Evolutionary conservation across 805 yeast genomes (phyloP).

Genomic region (Lachancea thermotolerans): DNA sequence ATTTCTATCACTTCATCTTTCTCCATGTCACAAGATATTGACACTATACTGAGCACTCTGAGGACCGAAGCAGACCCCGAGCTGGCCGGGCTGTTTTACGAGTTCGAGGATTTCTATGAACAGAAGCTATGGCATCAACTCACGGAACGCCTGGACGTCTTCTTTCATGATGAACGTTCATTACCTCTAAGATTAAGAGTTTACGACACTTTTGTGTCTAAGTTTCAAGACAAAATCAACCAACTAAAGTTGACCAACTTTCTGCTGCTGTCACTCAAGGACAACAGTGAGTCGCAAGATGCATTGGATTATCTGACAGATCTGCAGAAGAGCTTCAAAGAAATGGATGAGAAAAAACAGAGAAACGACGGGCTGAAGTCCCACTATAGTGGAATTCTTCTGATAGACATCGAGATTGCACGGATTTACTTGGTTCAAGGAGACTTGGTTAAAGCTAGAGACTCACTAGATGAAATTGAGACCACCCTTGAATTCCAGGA

Average conservation of each 20-base stretch:
- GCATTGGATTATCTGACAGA: slow-evolving; percentile 43
- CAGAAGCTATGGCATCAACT: slow-evolving; percentile 94
- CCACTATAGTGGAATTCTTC: slow-evolving; percentile 50
- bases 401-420: slow-evolving; percentile 67
- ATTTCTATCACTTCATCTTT: not conserved
- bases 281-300: slow-evolving; percentile 38
- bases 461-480: slow-evolving; percentile 55
- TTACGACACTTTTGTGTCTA: slow-evolving; percentile 61
- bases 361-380: slow-evolving; percentile 33
- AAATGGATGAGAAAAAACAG: slow-evolving; percentile 29
- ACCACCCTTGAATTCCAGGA: slow-evolving; percentile 51
- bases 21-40: slow-evolving; percentile 20
- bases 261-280: slow-evolving; percentile 48
- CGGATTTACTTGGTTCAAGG: slow-evolving; percentile 55
- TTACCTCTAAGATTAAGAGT: slow-evolving; percentile 54
- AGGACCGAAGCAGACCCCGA: slow-evolving; percentile 63
- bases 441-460: slow-evolving; percentile 54
- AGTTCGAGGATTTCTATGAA: slow-evolving; percentile 77
- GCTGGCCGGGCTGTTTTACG: slow-evolving; percentile 41
- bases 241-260: slow-evolving; percentile 74
- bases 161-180: slow-evolving; percentile 52
- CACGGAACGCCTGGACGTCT: slow-evolving; percentile 55
- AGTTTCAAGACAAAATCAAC: slow-evolving; percentile 65
- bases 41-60: slow-evolving; percentile 36
- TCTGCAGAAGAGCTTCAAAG: slow-evolving; percentile 41